Evolutionary conservation across 169 alveolate genomes (phyloP).

Genomic region (Theileria sp.): DNA sequence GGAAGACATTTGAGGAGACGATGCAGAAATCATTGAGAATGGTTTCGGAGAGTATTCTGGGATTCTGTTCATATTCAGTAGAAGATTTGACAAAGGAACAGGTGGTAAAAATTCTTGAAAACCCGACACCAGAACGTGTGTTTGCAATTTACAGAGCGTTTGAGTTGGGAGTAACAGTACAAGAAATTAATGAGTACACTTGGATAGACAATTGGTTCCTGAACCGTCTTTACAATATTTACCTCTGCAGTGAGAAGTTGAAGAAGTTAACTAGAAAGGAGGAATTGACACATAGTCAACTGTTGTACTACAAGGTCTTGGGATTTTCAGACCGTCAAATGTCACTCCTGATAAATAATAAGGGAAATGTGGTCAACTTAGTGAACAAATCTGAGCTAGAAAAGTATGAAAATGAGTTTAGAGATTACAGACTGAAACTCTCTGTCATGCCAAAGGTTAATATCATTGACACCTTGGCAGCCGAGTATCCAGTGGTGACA

Average conservation of each 20-base stretch:
- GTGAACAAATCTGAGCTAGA: constrained; percentile 12
- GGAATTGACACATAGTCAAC: constrained; percentile 52
- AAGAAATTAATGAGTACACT: constrained; percentile 75
- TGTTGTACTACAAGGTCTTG: constrained; percentile 64
- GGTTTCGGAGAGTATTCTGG: constrained; percentile 67
- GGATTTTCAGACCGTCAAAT: constrained; percentile 83
- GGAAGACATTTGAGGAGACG: constrained; percentile 87
- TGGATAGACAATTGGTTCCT: constrained; percentile 85
- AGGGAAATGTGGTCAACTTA: neutral
- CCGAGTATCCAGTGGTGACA: constrained; percentile 86
- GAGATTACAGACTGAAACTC: constrained; percentile 62
- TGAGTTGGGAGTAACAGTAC: constrained; percentile 74
- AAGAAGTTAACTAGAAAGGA: constrained; percentile 17
- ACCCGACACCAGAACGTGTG: constrained; percentile 75
- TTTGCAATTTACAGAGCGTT: constrained; percentile 85
- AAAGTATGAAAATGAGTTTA: constrained; percentile 68
- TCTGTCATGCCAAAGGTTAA: constrained; percentile 75
- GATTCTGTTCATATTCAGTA: constrained; percentile 51
- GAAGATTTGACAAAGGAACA: constrained; percentile 41
- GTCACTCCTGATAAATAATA: constrained; percentile 25
- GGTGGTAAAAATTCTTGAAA: constrained; percentile 51
- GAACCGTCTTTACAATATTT: constrained; percentile 73
- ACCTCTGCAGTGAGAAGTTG: constrained; percentile 36
- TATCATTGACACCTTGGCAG: constrained; percentile 87
- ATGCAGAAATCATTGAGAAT: constrained; percentile 86